Evolutionary conservation across 1,139 yeast species (phyloP), one percentile per base, ranked within the genome.

Genomic region (Debaryomyces singareniensis): DNA sequence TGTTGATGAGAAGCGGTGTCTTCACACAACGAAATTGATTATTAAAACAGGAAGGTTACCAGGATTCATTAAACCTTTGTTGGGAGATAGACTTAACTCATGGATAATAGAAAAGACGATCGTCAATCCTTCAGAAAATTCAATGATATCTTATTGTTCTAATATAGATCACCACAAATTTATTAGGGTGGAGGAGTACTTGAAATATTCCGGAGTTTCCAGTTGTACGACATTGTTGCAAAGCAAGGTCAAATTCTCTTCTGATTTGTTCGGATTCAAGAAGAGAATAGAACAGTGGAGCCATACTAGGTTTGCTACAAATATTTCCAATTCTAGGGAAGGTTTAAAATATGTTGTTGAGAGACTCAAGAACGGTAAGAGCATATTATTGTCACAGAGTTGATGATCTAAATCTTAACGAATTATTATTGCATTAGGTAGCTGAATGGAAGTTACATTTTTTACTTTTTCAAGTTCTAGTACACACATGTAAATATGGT

Each of bases 231-330:
- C 80, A 0, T 42, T 45, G 5, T 71, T 72, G 5, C 49, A 53
- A 4, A 61, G 74, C 33, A 61, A 67, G 33, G 96, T 87, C 23
- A 73, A 73, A 41, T 85, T 89, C 47, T 70, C 80, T 13, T 77
- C 89, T 25, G 85, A 85, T 33, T 78, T 85, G 45, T 35, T 62
- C 33, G 85, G 86, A 1, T 67, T 87, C 45, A 79, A 75, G 47
- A 76, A 76, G 48, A 67, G 78, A 39, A 84, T 89, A 33, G 97
- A 89, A 54, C 66, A 68, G 27, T 87, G 96, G 95, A 78, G 95
- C 28, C 78, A 75, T 44, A 65, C 66, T 21, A 71, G 71, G 47
- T 86, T 89, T 49, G 66, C 75, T 27, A 78, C 78, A 32, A 83
- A 87, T 51, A 60, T 84, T 39, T 62, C 59, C 34, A 75, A 74